Evolutionary conservation across 2,329 filamentous ascomycete genomes (phyloP), one percentile per base, ranked within the genome.

Genomic region (Pseudomassariella vexata): DNA sequence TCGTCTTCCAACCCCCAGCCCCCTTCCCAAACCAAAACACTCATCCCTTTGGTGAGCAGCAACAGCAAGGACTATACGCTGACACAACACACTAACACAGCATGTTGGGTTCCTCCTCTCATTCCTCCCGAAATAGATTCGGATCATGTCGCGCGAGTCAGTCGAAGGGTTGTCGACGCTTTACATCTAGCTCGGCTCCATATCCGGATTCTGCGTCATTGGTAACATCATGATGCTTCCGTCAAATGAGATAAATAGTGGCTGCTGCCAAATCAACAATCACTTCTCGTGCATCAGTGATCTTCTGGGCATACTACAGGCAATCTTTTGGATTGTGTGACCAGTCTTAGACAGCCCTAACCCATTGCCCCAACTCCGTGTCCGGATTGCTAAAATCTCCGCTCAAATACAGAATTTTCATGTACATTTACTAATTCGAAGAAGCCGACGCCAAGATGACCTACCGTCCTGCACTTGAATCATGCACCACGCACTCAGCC

Each of bases 391-490:
- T 39, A 24, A 18, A 26, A 23, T 32, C n/a, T 10, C 3, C 5
- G 11, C 19, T 8, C 11, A 15, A 22, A 14, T 25, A 3, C 14
- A 32, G 30, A 1, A 37, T 45, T 30, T 43, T 45, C 20, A 35
- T 44, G 25, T 45, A 45, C 32, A 39, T 45, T 18, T 45, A 50
- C 41, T 53, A 47, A 34, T 42, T 45, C 7, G 45, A 49, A 23
- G 47, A 53, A 36, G 44, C 45, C 15, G 47, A 49, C 12, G 47
- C 46, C 15, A 42, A 50, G 32, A 32, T 41, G n/a, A n/a, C n/a
- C n/a, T n/a, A n/a, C n/a, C n/a, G n/a, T n/a, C n/a, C n/a, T n/a
- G n/a, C n/a, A n/a, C n/a, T n/a, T n/a, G n/a, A n/a, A n/a, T n/a
- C n/a, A n/a, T n/a, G n/a, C n/a, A n/a, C n/a, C n/a, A n/a, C n/a